Conservation (phyloP, 2,329 filamentous ascomycete species). For the Scytalidium lignicola region DNA sequence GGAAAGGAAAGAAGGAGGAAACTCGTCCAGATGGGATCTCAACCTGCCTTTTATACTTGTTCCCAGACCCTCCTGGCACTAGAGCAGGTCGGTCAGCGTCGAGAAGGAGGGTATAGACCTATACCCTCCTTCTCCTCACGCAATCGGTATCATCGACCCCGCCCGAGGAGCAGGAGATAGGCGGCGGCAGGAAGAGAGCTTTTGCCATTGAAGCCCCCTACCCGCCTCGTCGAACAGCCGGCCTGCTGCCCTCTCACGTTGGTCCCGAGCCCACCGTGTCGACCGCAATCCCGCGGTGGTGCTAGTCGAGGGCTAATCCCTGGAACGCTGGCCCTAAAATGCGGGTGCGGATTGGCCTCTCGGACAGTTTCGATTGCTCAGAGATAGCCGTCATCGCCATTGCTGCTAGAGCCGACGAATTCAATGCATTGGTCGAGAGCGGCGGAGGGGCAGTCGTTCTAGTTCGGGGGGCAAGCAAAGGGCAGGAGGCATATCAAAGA, state of each 20-base stretch:
- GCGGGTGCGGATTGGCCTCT: conserved; percentile 23
- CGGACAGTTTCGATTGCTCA: conserved; percentile 25
- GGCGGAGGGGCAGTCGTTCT: conserved; percentile 5
- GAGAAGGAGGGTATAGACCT: conserved; percentile 29
- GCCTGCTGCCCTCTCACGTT: conserved; percentile 23
- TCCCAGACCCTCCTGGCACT: conserved; percentile 22
- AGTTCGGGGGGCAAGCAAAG: background rate
- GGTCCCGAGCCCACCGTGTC: conserved; percentile 12
- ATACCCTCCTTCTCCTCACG: conserved; percentile 21
- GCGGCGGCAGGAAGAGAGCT: conserved; percentile 3
- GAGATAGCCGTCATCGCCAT: conserved; percentile 26
- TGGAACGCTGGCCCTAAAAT: conserved; percentile 20
- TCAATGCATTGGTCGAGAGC: conserved; percentile 20
- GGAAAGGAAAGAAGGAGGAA: conserved; percentile 49
- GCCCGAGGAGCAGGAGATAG: conserved; percentile 30
- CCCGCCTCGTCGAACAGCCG: conserved; percentile 13
- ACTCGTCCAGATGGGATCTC: conserved; percentile 38
- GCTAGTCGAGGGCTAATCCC: conserved; percentile 23
- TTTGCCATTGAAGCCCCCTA: conserved; percentile 4
- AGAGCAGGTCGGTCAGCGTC: conserved; percentile 16
- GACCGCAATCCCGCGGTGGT: conserved; percentile 20
- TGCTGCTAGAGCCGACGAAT: conserved; percentile 19
- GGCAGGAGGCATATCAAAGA: conserved; percentile 1
- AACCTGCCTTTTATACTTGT: conserved; percentile 61
- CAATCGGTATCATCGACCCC: conserved; percentile 29